Percentiles rank a stretch among this genome's conserved stretches.
Conservation (phyloP, 2,329 filamentous ascomycete genomes). For the Metarhizium rileyi region DNA sequence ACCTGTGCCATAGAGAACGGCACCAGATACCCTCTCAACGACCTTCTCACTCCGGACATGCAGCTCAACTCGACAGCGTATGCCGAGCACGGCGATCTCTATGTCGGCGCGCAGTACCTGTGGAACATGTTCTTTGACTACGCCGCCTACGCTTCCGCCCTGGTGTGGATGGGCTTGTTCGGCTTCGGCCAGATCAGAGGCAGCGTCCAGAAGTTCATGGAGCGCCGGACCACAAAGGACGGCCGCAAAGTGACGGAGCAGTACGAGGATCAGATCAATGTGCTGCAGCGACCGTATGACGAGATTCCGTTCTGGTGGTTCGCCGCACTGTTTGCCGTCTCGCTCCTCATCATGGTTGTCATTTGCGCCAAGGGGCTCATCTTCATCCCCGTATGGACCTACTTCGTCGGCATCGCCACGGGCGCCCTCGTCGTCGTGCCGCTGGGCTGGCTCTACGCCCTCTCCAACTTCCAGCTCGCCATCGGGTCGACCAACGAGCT, state of each 20-base stretch:
- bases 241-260: conserved; percentile 38
- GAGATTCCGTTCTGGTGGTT: conserved; percentile 54
- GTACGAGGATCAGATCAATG: conserved; percentile 48
- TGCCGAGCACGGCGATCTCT: conserved; percentile 41
- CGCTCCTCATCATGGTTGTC: conserved; percentile 38
- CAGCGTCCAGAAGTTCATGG: conserved; percentile 33
- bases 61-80: conserved; percentile 39
- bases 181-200: conserved; percentile 37
- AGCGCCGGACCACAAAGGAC: conserved; percentile 21
- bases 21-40: conserved; percentile 22
- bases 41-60: conserved; percentile 23
- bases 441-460: conserved; percentile 48
- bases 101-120: conserved; percentile 46
- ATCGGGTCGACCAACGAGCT: conserved; percentile 52
- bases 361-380: conserved; percentile 41
- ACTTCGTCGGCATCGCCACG: conserved; percentile 45
- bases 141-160: conserved; percentile 46
- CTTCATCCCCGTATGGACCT: conserved; percentile 51
- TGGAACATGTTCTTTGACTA: conserved; percentile 54
- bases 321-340: conserved; percentile 34
- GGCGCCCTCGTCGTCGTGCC: conserved; percentile 47
- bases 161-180: conserved; percentile 50
- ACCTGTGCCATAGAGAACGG: conserved; percentile 17
- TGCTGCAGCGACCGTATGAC: conserved; percentile 45
- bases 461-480: conserved; percentile 43